Conservation (phyloP, 257 asterid species). For the Forsythia viridissima region DNA sequence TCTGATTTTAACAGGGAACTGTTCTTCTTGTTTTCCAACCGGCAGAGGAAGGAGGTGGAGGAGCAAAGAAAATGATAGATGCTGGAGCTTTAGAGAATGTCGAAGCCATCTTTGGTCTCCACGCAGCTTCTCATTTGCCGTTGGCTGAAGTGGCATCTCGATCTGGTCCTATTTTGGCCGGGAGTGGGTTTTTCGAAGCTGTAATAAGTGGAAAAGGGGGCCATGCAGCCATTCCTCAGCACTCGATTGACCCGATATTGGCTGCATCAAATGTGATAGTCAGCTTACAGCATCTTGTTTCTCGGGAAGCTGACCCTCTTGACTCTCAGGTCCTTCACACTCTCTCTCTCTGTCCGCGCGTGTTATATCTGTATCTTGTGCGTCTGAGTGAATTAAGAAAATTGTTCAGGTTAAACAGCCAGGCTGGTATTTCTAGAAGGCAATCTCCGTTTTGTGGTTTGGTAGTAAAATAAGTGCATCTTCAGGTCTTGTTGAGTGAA, state of each 20-base stretch:
- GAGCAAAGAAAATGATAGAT: slow-evolving; percentile 84
- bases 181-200: slow-evolving; percentile 88
- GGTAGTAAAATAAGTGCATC: background rate
- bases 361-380: background rate
- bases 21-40: slow-evolving; percentile 93
- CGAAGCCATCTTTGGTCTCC: slow-evolving; percentile 82
- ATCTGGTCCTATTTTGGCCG: slow-evolving; percentile 78
- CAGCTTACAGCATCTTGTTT: slow-evolving; percentile 87
- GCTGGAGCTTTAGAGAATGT: slow-evolving; percentile 75
- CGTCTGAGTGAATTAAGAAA: background rate
- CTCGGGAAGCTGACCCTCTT: slow-evolving; percentile 96
- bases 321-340: slow-evolving; percentile 73
- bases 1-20: slow-evolving; percentile 65
- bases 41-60: slow-evolving; percentile 98
- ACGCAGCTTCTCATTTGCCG: slow-evolving; percentile 39
- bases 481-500: background rate
- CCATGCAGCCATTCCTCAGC: slow-evolving; percentile 97
- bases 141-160: slow-evolving; percentile 59
- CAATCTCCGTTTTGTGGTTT: background rate
- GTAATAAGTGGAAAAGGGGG: slow-evolving; percentile 93
- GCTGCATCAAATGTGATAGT: slow-evolving; percentile 84
- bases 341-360: background rate
- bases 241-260: slow-evolving; percentile 80
- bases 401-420: background rate
- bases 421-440: background rate